These are phyloP conservation scores for Phytophthora quininea DNA, from an alignment of 352 stramenopile species.

Conservation along the genomic window DNA sequence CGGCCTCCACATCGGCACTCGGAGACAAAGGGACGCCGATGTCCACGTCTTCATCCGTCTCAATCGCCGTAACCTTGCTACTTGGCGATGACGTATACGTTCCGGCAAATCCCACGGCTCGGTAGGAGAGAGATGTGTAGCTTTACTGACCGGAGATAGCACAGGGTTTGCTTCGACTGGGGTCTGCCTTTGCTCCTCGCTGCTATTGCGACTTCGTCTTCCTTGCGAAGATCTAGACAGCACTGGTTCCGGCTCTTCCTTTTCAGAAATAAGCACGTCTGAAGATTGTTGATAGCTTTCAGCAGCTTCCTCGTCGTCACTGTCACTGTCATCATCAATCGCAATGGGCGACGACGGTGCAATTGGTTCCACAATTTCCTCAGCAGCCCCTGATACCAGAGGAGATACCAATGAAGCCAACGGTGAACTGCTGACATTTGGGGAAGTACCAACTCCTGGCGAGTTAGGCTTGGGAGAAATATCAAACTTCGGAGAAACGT, in stretches of 20 bases:
- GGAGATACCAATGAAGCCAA: slow-evolving; percentile 30
- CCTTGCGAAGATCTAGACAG: slow-evolving; percentile 4
- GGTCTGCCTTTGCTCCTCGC: slow-evolving; percentile 27
- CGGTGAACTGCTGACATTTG: slow-evolving; percentile 38
- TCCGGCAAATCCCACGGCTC: slow-evolving; percentile 43
- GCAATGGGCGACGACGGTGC: slow-evolving; percentile 6
- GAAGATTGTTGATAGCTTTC: too few species aligned
- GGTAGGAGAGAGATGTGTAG: slow-evolving; percentile 35
- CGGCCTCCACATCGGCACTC: slow-evolving; percentile 9
- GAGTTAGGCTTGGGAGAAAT: slow-evolving; percentile 17
- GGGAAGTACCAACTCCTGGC: slow-evolving; percentile 29
- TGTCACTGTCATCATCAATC: neutral
- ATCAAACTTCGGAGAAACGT: slow-evolving; percentile 23
- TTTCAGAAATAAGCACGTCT: too few species aligned
- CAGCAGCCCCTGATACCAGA: slow-evolving; percentile 16
- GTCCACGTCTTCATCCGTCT: slow-evolving; percentile 26
- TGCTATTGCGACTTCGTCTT: slow-evolving; percentile 34
- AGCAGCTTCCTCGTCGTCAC: slow-evolving; percentile 1
- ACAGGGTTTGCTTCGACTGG: slow-evolving; percentile 25
- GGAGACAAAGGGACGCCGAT: slow-evolving; percentile 19
- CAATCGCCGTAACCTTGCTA: slow-evolving; percentile 15
- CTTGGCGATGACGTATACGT: slow-evolving; percentile 27
- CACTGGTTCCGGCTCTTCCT: neutral
- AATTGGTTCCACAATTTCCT: slow-evolving; percentile 5
- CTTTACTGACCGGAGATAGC: slow-evolving; percentile 27